Base-by-base conservation (phyloP, 1,284 basidiomycete genomes). In the Tetrapyrgos nigripes region DNA sequence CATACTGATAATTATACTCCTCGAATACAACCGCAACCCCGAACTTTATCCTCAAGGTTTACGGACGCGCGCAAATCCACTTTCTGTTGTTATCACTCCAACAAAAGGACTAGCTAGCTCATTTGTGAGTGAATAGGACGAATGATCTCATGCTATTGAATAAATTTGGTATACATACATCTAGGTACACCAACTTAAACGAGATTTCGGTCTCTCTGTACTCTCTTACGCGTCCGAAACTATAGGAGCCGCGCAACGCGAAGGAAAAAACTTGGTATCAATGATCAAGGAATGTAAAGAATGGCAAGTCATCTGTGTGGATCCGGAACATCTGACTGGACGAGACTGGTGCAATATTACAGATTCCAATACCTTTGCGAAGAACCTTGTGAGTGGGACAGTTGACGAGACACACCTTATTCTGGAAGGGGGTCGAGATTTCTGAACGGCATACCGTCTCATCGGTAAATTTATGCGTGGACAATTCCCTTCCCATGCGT, bases 381-480 rank as follows among this genome's bases (percentile, higher is more conserved):
- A 40, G 8, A 62, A 62, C 29, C 21, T 59, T 28, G 40, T 54
- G 13, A 49, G 45, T 14, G 35, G 40, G 21, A 50, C 37, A 19
- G 46, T 45, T 3, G 60, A 61, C 17, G 56, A 61, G 50, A 46
- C 37, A 23, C 60, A 61, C 24, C 33, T 58, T 9, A 59, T 57
- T 27, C 31, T 53, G 19, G 19, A 45, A 17, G 59, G 61, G 61
- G 58, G 61, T 2, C 28, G 13, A 1, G 27, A 19, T 11, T 59
- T 62, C 43, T 46, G 55, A 23, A 44, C 51, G 6, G 19, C 6
- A 1, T 63, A 60, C 28, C 37, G 31, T 9, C 44, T 37, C 19
- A 58, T 63, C 23, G 59, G 62, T 2, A 4, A 4, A 14, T 58
- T 58, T 35, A 40, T 57, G 4, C 47, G 52, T 37, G 56, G 56